Evolutionary conservation across 139 green algal species (phyloP).

Genomic region (Micromonas commoda): DNA sequence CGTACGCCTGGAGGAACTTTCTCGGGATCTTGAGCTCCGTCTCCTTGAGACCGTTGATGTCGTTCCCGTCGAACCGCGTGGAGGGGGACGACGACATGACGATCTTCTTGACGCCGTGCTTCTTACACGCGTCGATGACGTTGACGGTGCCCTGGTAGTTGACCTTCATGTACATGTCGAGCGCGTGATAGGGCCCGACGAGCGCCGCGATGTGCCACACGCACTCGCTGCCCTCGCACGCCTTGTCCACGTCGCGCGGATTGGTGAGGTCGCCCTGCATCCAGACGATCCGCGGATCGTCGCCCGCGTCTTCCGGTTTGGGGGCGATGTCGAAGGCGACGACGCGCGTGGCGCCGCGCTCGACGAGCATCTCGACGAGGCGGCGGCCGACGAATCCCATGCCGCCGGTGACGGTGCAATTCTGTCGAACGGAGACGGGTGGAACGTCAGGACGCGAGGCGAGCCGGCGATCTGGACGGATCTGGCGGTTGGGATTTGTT

Average conservation of each 20-base stretch:
- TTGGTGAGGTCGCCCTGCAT: slow-evolving; percentile 25
- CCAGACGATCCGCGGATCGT: slow-evolving; percentile 21
- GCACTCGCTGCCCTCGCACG: slow-evolving; percentile 29
- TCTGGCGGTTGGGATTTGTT: too few relatives aligned
- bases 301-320: slow-evolving; percentile 17
- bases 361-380: slow-evolving; percentile 39
- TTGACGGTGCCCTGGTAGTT: slow-evolving; percentile 40
- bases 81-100: slow-evolving; percentile 35
- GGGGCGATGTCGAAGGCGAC: slow-evolving; percentile 39
- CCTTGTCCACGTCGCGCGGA: neutral
- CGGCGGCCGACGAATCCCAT: slow-evolving; percentile 35
- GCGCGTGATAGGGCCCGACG: slow-evolving; percentile 36
- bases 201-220: slow-evolving; percentile 42
- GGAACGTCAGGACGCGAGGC: neutral
- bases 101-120: slow-evolving; percentile 26
- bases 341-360: slow-evolving; percentile 34
- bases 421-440: neutral
- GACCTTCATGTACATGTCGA: slow-evolving; percentile 33
- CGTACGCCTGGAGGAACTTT: slow-evolving; percentile 37
- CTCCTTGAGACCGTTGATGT: slow-evolving; percentile 31
- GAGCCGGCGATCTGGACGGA: too few relatives aligned
- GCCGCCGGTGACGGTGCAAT: slow-evolving; percentile 36
- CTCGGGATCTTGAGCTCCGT: slow-evolving; percentile 24
- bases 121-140: slow-evolving; percentile 36
- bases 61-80: slow-evolving; percentile 38